These are phyloP conservation scores for Cryptosporidium bovis DNA, from an alignment of 169 alveolate species.

Conservation along the genomic window DNA sequence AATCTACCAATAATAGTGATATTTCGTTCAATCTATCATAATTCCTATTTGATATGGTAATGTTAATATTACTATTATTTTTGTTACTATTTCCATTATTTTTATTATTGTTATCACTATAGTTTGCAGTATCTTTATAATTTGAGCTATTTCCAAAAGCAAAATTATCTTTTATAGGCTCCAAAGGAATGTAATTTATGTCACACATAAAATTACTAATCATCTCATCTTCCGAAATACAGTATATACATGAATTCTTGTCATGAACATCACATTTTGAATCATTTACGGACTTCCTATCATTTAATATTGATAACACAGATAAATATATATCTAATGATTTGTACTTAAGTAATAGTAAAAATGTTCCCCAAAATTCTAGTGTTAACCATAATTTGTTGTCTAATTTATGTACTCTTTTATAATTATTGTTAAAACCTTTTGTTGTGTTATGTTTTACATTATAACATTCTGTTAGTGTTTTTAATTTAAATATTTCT, in stretches of 20 bases:
- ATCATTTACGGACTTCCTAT: neutral
- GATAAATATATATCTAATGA: constrained; percentile 48
- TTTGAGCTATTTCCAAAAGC: neutral
- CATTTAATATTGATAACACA: constrained; percentile 15
- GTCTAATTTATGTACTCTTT: neutral
- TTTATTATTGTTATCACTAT: neutral
- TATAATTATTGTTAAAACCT: neutral
- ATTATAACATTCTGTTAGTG: constrained; percentile 41
- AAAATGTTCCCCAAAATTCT: constrained; percentile 61
- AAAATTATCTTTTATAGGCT: too few species aligned
- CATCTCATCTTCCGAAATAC: constrained; percentile 16
- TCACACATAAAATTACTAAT: too few species aligned
- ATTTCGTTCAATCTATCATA: neutral
- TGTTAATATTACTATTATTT: neutral
- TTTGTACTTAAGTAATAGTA: constrained; percentile 27
- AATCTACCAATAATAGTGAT: constrained; percentile 9
- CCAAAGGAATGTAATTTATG: too few species aligned
- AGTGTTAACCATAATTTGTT: constrained; percentile 50
- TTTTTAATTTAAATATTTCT: constrained; percentile 35
- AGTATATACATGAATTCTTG: constrained; percentile 6
- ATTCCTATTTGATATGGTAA: neutral
- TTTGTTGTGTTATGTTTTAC: constrained; percentile 11
- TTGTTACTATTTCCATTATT: neutral
- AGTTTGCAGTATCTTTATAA: neutral
- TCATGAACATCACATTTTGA: neutral